Conservation (phyloP, 176 grass and related monocot species). For the Melocanna baccifera region DNA sequence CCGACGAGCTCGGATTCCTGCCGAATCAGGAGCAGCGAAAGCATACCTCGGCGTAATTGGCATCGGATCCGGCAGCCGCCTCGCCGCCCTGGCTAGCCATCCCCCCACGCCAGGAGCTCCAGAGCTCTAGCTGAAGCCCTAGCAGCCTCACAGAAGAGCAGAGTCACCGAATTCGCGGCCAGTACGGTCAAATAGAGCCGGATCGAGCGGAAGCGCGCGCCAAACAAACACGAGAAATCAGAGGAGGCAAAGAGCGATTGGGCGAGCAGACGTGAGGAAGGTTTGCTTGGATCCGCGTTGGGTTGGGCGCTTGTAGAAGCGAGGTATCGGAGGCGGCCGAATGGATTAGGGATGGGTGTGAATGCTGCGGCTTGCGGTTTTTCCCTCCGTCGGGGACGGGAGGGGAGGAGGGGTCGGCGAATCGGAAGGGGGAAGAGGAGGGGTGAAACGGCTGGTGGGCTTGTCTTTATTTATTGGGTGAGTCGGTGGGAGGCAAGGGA, state of each 20-base stretch:
- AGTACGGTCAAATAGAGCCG: background rate
- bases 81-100: conserved; percentile 59
- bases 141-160: background rate
- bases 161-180: background rate
- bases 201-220: background rate
- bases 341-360: background rate
- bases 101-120: background rate
- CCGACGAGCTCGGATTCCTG: background rate
- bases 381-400: background rate
- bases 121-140: conserved; percentile 23
- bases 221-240: background rate
- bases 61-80: conserved; percentile 30
- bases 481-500: background rate
- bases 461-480: background rate
- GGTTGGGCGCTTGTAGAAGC: background rate
- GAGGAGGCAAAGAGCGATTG: background rate
- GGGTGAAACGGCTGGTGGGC: background rate
- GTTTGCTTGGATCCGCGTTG: background rate
- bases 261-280: background rate
- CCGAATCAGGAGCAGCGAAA: background rate
- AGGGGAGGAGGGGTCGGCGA: background rate
- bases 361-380: background rate
- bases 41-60: conserved; percentile 44
- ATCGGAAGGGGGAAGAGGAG: background rate
- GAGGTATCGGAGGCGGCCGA: background rate